Base-by-base conservation (phyloP, 2,329 filamentous ascomycete genomes). In the Akanthomyces muscarius region DNA sequence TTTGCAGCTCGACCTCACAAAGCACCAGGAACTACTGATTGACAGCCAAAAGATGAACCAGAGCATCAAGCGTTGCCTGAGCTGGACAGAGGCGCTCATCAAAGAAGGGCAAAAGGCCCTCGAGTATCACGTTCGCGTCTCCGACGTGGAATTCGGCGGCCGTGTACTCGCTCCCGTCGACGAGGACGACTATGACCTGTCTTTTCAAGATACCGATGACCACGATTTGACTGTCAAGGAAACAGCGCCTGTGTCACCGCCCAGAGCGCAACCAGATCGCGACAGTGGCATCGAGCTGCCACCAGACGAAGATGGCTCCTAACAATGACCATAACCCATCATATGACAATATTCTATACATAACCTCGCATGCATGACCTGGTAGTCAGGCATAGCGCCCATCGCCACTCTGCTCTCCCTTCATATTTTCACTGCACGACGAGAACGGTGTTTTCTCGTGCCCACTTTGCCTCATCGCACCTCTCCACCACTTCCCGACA, bases 1-100 rank as follows among this genome's bases (percentile, higher is more conserved):
- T 36, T 80, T 98, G n/a, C 86, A 89, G 68, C 82, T 92, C 5
- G 95, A 99, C 74, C 82, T 99, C 0, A 84, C 88, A 4, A 94
- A 93, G 72, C 95, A 99, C 73, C 91, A 92, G 68, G 89, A 97
- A 71, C 80, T 98, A 1, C 84, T 99, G 10, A 80, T 92, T 45
- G 93, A 97, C 73, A 95, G 90, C 68, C 92, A 97, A 71, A 96
- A 92, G 78, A 92, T 98, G 81, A 98, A 97, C 72, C 91, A 96
- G 73, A 96, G 91, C 73, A 83, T 99, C 52, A 96, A 92, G 74
- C 85, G 91, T 54, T 99, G 95, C 74, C 82, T 97, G 41, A 87
- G 88, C 67, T 94, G 91, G 85, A 96, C 93, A 0, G 94, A 99
- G 72, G 88, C 90, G 66, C 83, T 99, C 51, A 97, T 99, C 73